A percentile compares a stretch with the other conserved stretches of the same genome.
These are phyloP conservation scores for Inga laurina DNA, from an alignment of 306 rosid genomes.

Conservation along the genomic window DNA sequence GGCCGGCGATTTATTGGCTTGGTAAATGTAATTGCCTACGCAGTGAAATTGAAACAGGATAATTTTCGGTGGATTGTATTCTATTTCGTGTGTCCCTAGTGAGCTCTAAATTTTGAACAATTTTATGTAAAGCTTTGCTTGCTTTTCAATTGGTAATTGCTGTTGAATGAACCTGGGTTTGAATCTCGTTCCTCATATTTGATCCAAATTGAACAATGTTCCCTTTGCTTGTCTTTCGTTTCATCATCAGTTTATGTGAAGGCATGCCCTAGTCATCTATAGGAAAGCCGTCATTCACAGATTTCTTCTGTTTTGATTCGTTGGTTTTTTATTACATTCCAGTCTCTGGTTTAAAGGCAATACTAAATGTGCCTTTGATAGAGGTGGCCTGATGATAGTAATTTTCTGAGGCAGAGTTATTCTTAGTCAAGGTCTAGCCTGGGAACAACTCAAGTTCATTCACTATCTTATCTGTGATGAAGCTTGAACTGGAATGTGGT, in stretches of 20 bases:
- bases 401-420: not conserved
- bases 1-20: not conserved
- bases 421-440: not conserved
- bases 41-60: not conserved
- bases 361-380: not conserved
- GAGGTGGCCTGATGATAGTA: not conserved
- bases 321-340: not conserved
- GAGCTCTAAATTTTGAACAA: not conserved
- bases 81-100: not conserved
- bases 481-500: constrained; percentile 16
- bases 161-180: not conserved
- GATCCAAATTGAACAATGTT: constrained; percentile 8
- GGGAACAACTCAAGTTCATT: not conserved
- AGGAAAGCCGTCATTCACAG: not conserved
- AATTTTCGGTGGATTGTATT: not conserved
- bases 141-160: not conserved
- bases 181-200: constrained; percentile 3
- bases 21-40: not conserved
- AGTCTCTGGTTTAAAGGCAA: not conserved
- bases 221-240: not conserved
- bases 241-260: not conserved
- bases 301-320: not conserved
- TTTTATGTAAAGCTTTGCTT: not conserved
- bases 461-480: constrained; percentile 6
- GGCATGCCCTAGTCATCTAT: not conserved